These are phyloP conservation scores for Sordariomycetes sp. DNA, from an alignment of 2,329 filamentous ascomycete species.

Conservation along the genomic window DNA sequence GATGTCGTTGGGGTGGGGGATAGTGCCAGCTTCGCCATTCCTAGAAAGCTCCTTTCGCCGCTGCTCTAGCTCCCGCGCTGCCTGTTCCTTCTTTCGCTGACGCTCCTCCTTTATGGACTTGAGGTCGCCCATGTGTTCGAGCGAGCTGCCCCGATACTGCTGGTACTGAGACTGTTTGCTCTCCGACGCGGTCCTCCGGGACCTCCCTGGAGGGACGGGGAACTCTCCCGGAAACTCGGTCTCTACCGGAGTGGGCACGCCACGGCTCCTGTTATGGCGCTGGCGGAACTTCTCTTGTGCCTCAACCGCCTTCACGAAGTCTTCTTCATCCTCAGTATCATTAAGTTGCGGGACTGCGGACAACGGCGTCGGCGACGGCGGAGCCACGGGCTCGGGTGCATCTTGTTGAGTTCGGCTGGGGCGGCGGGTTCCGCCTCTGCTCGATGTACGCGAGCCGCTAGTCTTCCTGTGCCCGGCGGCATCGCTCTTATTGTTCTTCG, in stretches of 20 bases:
- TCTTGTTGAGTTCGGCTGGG: constrained; percentile 48
- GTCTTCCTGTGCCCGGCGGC: constrained; percentile 8
- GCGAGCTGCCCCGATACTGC: constrained; percentile 25
- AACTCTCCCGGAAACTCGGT: not conserved
- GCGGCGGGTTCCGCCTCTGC: constrained; percentile 30
- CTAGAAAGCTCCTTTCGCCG: constrained; percentile 74
- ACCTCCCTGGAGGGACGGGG: constrained; percentile 11
- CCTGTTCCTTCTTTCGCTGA: constrained; percentile 59
- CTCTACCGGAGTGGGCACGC: constrained; percentile 6
- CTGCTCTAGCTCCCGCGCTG: constrained; percentile 79
- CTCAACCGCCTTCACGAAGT: constrained; percentile 40
- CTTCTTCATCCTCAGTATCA: constrained; percentile 56
- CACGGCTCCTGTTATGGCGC: constrained; percentile 41
- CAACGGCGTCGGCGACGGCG: constrained; percentile 37
- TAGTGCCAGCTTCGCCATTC: constrained; percentile 67
- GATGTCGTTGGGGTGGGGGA: constrained; percentile 60
- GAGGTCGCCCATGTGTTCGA: constrained; percentile 41
- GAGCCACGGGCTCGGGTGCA: constrained; percentile 27
- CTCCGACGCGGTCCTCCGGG: not conserved
- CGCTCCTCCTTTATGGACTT: constrained; percentile 48
- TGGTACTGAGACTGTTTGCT: not conserved
- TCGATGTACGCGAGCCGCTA: constrained; percentile 29
- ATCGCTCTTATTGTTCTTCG: constrained; percentile 13
- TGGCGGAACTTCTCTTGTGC: constrained; percentile 46
- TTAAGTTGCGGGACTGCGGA: constrained; percentile 43